Percentiles rank a stretch among this genome's conserved stretches.
phyloP scores from a whole-genome alignment of 345 rosid species.

The Hibiscus syriacus region DNA sequence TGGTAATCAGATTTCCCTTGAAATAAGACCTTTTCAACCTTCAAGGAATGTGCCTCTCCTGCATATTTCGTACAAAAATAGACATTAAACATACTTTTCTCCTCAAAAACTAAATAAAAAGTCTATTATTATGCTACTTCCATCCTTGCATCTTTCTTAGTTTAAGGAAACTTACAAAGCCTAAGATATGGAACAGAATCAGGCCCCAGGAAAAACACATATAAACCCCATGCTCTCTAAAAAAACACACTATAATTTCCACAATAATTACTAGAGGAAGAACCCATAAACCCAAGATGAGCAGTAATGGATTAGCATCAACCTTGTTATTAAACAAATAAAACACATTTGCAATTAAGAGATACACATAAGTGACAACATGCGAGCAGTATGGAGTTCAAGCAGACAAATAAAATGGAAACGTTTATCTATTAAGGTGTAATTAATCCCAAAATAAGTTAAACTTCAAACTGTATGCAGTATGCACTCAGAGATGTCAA shows the following conservation, averaged over 20 bases:
- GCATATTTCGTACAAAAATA: constrained; percentile 12
- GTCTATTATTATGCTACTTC: too few species aligned
- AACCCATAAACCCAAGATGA: background rate
- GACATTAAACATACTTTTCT: background rate
- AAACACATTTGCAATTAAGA: background rate
- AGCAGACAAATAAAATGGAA: background rate
- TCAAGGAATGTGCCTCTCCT: constrained; percentile 97
- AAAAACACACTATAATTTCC: background rate
- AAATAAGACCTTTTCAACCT: constrained; percentile 72
- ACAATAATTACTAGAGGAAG: background rate
- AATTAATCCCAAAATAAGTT: background rate
- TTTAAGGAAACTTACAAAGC: too few species aligned
- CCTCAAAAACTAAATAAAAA: background rate
- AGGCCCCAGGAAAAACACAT: background rate
- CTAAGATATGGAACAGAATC: background rate
- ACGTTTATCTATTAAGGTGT: background rate
- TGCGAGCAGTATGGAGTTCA: background rate
- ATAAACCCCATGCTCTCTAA: background rate
- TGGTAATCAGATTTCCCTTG: constrained; percentile 90
- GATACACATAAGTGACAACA: background rate
- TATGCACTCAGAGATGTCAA: too few species aligned
- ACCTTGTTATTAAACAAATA: background rate
- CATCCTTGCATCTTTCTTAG: too few species aligned
- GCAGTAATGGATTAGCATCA: background rate
- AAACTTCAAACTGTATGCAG: background rate